Percentiles rank a stretch among this genome's conserved stretches.
Evolutionary conservation across 306 rosid genomes (phyloP).

Genomic region (Sphenostylis stenocarpa): DNA sequence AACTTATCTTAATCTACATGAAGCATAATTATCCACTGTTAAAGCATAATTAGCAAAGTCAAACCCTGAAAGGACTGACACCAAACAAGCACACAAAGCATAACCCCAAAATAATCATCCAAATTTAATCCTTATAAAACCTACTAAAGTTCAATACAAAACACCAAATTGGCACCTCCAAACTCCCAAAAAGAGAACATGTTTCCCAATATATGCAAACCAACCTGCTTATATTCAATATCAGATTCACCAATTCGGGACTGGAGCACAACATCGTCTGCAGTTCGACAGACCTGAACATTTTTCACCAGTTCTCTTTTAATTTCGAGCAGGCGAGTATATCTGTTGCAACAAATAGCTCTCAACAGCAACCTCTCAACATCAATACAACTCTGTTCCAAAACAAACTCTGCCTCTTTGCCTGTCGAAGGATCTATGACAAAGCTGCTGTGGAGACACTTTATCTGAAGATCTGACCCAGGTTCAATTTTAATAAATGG

Average conservation of each 20-base stretch:
- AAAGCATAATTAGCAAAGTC: background rate
- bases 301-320: constrained; percentile 80
- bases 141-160: background rate
- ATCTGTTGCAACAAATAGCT: constrained; percentile 88
- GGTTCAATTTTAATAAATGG: constrained; percentile 92
- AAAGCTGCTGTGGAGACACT: constrained; percentile 79
- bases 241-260: constrained; percentile 58
- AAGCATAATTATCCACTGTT: background rate
- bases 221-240: constrained; percentile 69
- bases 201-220: constrained; percentile 22
- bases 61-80: background rate
- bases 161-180: constrained; percentile 14
- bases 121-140: background rate
- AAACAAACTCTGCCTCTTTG: constrained; percentile 80
- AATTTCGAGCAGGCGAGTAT: constrained; percentile 92
- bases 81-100: background rate
- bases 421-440: constrained; percentile 87
- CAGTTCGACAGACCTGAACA: constrained; percentile 64
- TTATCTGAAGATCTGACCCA: constrained; percentile 83
- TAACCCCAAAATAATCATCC: constrained; percentile 10
- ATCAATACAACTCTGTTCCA: constrained; percentile 91
- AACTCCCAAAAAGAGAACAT: constrained; percentile 8
- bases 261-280: constrained; percentile 76
- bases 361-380: constrained; percentile 88
- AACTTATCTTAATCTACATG: background rate